phyloP scores from a whole-genome alignment of 2,329 filamentous ascomycete species.

The Fusarium sp. region DNA sequence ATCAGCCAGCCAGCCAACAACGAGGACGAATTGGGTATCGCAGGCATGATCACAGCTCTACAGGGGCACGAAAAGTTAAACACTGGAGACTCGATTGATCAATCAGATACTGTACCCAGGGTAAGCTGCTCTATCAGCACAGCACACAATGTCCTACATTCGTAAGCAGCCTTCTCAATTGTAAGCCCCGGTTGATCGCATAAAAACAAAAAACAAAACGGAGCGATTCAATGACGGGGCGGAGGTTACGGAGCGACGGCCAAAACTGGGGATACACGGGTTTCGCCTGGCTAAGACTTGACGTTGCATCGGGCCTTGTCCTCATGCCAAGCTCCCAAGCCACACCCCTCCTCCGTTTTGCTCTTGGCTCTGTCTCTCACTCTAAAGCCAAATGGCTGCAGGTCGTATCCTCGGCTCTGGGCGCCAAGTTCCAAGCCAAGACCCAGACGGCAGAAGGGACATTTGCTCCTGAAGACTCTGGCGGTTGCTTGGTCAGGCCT shows the following conservation, averaged over 20 bases:
- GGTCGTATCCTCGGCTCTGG: background rate
- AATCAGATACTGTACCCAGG: slow-evolving; percentile 7
- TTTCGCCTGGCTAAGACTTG: slow-evolving; percentile 41
- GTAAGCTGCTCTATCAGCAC: slow-evolving; percentile 3
- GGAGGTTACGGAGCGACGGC: slow-evolving; percentile 32
- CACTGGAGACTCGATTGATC: slow-evolving; percentile 14
- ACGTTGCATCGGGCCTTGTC: slow-evolving; percentile 44
- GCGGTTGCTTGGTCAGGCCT: slow-evolving; percentile 17
- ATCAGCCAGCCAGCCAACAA: slow-evolving; percentile 20
- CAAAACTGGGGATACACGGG: slow-evolving; percentile 32
- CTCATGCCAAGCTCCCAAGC: slow-evolving; percentile 6
- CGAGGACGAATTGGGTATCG: slow-evolving; percentile 12
- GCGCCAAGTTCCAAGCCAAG: slow-evolving; percentile 28
- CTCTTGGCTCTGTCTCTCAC: slow-evolving; percentile 26
- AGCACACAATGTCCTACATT: slow-evolving; percentile 6
- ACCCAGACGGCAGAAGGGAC: slow-evolving; percentile 5
- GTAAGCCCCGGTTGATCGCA: slow-evolving; percentile 41
- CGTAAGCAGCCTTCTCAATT: slow-evolving; percentile 14
- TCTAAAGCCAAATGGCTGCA: background rate
- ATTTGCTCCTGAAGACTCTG: background rate
- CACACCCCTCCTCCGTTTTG: slow-evolving; percentile 19
- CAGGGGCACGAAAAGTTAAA: slow-evolving; percentile 6
- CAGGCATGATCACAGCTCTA: slow-evolving; percentile 15
- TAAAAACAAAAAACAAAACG: slow-evolving; percentile 33
- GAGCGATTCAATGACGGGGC: slow-evolving; percentile 26